phyloP scores from a whole-genome alignment of 352 stramenopile genomes.

The Globisporangium sylvaticum region DNA sequence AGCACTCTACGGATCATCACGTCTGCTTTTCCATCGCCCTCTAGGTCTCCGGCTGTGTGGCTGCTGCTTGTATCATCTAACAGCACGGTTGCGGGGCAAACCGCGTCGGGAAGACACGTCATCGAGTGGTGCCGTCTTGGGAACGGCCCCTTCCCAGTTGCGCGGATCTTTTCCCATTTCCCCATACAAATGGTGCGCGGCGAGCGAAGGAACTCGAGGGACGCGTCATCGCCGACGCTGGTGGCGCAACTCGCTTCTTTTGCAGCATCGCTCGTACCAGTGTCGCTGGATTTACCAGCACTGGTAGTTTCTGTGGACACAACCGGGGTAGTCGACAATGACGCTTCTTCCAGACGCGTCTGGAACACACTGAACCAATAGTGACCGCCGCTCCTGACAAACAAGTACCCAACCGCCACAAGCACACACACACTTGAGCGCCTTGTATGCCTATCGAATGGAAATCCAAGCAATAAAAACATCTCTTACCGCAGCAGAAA shows the following conservation, averaged over 20 bases:
- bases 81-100: conserved; percentile 23
- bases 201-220: conserved; percentile 38
- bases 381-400: conserved; percentile 53
- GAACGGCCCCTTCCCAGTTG: conserved; percentile 33
- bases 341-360: conserved; percentile 21
- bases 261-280: neutral
- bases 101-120: conserved; percentile 42
- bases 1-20: conserved; percentile 43
- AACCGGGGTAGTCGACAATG: conserved; percentile 7
- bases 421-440: neutral
- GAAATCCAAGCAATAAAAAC: neutral
- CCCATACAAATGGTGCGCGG: conserved; percentile 32
- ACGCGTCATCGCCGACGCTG: conserved; percentile 6
- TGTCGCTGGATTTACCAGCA: neutral
- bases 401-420: neutral
- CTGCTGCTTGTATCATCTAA: neutral
- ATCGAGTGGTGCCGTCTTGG: conserved; percentile 63
- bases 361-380: conserved; percentile 75
- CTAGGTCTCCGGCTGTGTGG: neutral
- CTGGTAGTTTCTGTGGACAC: neutral
- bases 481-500: conserved; percentile 43
- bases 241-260: neutral
- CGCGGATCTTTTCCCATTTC: conserved; percentile 63
- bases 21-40: neutral
- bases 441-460: neutral